A percentile compares a stretch with the other conserved stretches of the same genome.
Evolutionary conservation across 345 rosid genomes (phyloP).

Genomic region (Camelina hispida): DNA sequence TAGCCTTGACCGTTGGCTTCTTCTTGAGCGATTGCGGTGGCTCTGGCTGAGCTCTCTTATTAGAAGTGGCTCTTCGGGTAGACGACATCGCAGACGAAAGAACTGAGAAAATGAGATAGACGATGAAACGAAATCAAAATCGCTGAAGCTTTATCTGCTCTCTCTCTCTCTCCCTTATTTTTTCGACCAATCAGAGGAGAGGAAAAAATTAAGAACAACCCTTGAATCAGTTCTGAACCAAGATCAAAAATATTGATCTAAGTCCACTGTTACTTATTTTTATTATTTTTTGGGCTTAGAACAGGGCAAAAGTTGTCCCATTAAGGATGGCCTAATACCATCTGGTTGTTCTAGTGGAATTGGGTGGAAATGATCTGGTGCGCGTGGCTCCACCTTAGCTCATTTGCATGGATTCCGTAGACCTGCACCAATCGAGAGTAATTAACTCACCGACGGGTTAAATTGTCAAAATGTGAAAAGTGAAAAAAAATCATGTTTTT

Average conservation of each 20-base stretch:
- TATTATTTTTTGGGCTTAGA: no score
- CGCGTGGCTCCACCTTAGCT: conserved; percentile 29
- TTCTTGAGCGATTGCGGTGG: conserved; percentile 44
- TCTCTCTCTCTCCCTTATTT: neutral
- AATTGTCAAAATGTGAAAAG: neutral
- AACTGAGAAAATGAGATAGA: conserved; percentile 15
- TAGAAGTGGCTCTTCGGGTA: conserved; percentile 28
- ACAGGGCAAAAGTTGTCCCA: no score
- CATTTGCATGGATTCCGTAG: conserved; percentile 6
- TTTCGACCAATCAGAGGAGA: no score
- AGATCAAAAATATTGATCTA: no score
- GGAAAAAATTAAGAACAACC: no score
- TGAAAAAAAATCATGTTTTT: neutral
- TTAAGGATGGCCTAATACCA: no score
- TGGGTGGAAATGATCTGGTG: conserved; percentile 37
- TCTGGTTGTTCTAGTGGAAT: conserved; percentile 24
- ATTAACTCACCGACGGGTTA: conserved; percentile 29
- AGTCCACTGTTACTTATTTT: no score
- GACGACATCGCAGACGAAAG: conserved; percentile 40
- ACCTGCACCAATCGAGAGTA: conserved; percentile 26
- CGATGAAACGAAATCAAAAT: conserved; percentile 16
- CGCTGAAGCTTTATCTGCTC: neutral
- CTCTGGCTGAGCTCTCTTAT: conserved; percentile 42
- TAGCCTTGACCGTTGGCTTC: conserved; percentile 50
- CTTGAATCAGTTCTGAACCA: no score